A percentile compares a stretch with the other conserved stretches of the same genome.
phyloP scores from a whole-genome alignment of 2,329 filamentous ascomycete species.

The Onygenales sp. region DNA sequence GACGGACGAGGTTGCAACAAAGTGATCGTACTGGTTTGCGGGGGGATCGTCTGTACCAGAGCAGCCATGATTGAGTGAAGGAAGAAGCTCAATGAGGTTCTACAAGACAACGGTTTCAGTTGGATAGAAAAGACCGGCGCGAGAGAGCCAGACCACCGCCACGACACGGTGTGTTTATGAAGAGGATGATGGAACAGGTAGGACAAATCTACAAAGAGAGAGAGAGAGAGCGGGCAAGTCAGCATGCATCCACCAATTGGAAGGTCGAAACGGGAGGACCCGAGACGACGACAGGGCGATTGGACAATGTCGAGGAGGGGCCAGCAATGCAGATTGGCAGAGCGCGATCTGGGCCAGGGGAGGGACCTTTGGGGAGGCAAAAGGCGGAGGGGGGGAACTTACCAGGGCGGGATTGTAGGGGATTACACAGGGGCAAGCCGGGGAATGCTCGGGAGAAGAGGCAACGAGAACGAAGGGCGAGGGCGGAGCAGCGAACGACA shows the following conservation, averaged over 20 bases:
- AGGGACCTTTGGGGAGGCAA: too few relatives aligned
- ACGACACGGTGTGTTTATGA: not conserved
- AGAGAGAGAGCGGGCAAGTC: not conserved
- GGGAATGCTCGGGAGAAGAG: not conserved
- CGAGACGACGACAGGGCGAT: too few relatives aligned
- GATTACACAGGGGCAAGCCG: not conserved
- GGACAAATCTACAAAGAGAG: not conserved
- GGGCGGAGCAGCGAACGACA: constrained; percentile 2
- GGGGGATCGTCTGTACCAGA: constrained; percentile 71
- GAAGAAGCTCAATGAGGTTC: not conserved
- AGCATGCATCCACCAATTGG: too few relatives aligned
- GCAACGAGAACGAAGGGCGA: not conserved
- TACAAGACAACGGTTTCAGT: not conserved
- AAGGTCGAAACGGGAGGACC: too few relatives aligned
- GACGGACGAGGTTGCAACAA: constrained; percentile 67
- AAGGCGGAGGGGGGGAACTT: too few relatives aligned
- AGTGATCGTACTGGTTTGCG: constrained; percentile 62
- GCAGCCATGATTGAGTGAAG: constrained; percentile 59
- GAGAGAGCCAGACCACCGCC: not conserved
- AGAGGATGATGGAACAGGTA: not conserved
- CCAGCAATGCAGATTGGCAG: too few relatives aligned
- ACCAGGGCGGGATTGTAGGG: too few relatives aligned
- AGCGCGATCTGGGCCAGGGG: not conserved
- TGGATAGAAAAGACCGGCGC: not conserved
- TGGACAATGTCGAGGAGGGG: too few relatives aligned